Conservation (phyloP, 345 rosid species). For the Arabidopsis suecica region DNA sequence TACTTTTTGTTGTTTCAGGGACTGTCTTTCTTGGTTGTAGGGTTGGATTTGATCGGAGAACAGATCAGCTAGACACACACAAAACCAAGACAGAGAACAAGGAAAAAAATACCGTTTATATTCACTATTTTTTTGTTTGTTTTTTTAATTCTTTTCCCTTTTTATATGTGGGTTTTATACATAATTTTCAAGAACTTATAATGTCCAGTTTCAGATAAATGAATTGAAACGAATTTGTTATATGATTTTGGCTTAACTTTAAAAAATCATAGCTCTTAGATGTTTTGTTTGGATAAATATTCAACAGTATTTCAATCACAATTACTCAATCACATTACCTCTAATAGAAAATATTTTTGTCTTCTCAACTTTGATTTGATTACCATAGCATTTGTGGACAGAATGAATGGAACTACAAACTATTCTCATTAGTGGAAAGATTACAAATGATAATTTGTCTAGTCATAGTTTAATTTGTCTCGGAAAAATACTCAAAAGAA, state of each 20-base stretch:
- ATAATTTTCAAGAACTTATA: constrained; percentile 39
- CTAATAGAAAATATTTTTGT: no score
- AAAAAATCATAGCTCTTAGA: constrained; percentile 9
- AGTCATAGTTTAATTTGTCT: no score
- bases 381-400: no score
- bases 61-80: constrained; percentile 58
- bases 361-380: no score
- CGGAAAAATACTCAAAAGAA: no score
- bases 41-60: constrained; percentile 95
- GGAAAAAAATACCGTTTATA: constrained; percentile 30
- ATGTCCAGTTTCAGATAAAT: constrained; percentile 41
- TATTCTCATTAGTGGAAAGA: no score
- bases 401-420: no score
- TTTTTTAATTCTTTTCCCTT: constrained; percentile 40
- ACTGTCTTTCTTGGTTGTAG: constrained; percentile 76
- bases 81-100: constrained; percentile 11
- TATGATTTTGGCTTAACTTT: background rate
- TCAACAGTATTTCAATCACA: no score
- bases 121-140: constrained; percentile 39
- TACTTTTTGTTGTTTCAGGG: constrained; percentile 93
- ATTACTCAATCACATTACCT: no score
- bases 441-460: no score
- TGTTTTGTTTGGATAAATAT: background rate
- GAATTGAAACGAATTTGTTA: constrained; percentile 38
- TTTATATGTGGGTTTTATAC: constrained; percentile 42